Evolutionary conservation across 1,139 yeast species (phyloP).

Genomic region (Magnusiomyces suaveolens): DNA sequence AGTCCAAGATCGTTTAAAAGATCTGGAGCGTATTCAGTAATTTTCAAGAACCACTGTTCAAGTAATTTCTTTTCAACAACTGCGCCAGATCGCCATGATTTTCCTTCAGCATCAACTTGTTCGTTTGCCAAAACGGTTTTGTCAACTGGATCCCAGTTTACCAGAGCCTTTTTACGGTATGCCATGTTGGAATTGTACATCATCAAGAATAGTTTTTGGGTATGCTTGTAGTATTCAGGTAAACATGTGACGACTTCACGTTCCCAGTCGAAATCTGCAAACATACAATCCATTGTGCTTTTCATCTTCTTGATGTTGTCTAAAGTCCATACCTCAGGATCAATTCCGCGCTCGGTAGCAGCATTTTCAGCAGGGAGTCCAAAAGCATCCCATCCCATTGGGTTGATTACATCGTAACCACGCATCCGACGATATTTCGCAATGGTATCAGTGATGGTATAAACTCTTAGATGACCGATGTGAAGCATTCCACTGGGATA

Average conservation of each 20-base stretch:
- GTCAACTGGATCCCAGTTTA: constrained; percentile 97
- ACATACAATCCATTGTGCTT: constrained; percentile 63
- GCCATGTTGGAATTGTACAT: constrained; percentile 70
- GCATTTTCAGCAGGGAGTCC: constrained; percentile 98
- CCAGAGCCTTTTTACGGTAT: constrained; percentile 74
- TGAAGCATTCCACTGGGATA: constrained; percentile 90
- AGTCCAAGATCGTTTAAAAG: constrained; percentile 52
- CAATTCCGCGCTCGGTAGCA: constrained; percentile 73
- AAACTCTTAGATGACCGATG: constrained; percentile 88
- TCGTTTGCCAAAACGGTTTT: constrained; percentile 92
- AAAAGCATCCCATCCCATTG: constrained; percentile 99
- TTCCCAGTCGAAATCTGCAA: constrained; percentile 91
- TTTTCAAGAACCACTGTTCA: constrained; percentile 89
- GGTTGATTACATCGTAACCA: constrained; percentile 76
- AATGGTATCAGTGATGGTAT: constrained; percentile 77
- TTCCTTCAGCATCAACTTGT: constrained; percentile 84
- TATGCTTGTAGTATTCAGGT: constrained; percentile 85
- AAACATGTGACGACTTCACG: constrained; percentile 78
- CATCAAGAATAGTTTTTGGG: constrained; percentile 74
- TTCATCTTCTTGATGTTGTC: constrained; percentile 74
- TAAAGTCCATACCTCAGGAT: constrained; percentile 77
- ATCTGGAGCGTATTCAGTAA: constrained; percentile 66
- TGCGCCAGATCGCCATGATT: constrained; percentile 97
- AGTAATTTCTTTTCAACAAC: constrained; percentile 68
- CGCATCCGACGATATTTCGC: constrained; percentile 68